Evolutionary conservation across 352 stramenopile species (phyloP).

Genomic region (Phytophthora brassicae): DNA sequence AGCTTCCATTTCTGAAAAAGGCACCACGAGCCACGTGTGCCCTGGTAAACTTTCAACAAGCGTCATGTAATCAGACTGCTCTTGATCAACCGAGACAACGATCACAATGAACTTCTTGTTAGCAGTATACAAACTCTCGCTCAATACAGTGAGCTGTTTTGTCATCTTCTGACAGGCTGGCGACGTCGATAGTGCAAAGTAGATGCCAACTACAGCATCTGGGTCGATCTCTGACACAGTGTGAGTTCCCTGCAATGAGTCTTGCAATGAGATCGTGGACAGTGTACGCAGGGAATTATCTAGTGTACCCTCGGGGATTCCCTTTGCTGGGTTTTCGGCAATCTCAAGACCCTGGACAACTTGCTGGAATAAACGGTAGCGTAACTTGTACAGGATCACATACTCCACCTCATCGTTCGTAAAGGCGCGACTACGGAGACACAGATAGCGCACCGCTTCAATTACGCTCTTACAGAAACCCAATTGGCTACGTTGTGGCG

Average conservation of each 20-base stretch:
- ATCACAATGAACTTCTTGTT: conserved; percentile 70
- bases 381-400: conserved; percentile 63
- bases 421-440: conserved; percentile 58
- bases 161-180: conserved; percentile 54
- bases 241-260: conserved; percentile 76
- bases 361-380: conserved; percentile 65
- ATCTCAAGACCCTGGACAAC: conserved; percentile 59
- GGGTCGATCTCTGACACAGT: conserved; percentile 51
- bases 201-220: conserved; percentile 71
- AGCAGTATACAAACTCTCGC: conserved; percentile 37
- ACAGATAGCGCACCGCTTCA: conserved; percentile 75
- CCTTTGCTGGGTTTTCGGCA: conserved; percentile 55
- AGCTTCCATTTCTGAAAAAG: conserved; percentile 69
- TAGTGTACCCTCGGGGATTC: conserved; percentile 43
- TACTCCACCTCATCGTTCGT: conserved; percentile 67
- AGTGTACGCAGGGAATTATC: conserved; percentile 62
- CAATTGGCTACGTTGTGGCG: conserved; percentile 68
- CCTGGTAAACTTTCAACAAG: conserved; percentile 57
- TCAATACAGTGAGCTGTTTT: conserved; percentile 53
- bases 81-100: conserved; percentile 74
- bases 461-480: conserved; percentile 85
- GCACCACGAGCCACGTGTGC: conserved; percentile 70
- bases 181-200: conserved; percentile 62
- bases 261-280: conserved; percentile 61
- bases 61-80: conserved; percentile 53